Evolutionary conservation across 1,139 yeast species (phyloP), one percentile per base, ranked within the genome.

Genomic region (Debaryomycetaceae sp.): DNA sequence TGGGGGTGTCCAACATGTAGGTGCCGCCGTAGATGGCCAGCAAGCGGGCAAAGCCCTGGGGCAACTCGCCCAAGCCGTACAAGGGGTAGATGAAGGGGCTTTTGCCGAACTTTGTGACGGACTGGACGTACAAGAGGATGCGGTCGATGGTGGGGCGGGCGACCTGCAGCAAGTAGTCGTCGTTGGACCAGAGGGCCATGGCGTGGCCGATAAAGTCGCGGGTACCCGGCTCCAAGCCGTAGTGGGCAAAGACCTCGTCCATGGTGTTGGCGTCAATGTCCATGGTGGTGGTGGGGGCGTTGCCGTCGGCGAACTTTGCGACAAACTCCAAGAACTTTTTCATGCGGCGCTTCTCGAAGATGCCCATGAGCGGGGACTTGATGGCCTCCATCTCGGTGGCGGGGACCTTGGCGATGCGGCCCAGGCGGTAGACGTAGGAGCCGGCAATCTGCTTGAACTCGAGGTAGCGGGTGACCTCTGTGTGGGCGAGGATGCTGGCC

Each of bases 1-100:
- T 77, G 30, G 96, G 95, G 27, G 95, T 87, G 53, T 86, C 95
- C 50, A 90, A 73, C 98, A 90, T 92, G 53, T 86, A 90, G 21
- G 98, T 90, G 48, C 99, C 98, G 40, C 99, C 99, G 48, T 90
- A 87, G 41, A 90, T 90, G 25, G 98, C 98, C 26, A 95, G 79
- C 41, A 90, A 73, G 53, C 99, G 74, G 13, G 98, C 96, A 63
- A 90, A 90, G 11, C 97, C 98, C 58, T 90, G 99, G 13, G 99
- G 99, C 37, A 90, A 68, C 56, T 90, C 99, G 29, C 99, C 98
- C 36, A 92, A 69, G 8, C 99, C 99, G 51, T 90, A 90, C 47
- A 90, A 65, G 29, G 99, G 99, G 53, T 90, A 90, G 39, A 90
- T 73, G 55, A 90, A 90, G 8, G 98, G 98, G 8, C 96, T 83